Evolutionary conservation across 495 filamentous ascomycete genomes (phyloP).

Genomic region (Chaetomidium leptoderma): DNA sequence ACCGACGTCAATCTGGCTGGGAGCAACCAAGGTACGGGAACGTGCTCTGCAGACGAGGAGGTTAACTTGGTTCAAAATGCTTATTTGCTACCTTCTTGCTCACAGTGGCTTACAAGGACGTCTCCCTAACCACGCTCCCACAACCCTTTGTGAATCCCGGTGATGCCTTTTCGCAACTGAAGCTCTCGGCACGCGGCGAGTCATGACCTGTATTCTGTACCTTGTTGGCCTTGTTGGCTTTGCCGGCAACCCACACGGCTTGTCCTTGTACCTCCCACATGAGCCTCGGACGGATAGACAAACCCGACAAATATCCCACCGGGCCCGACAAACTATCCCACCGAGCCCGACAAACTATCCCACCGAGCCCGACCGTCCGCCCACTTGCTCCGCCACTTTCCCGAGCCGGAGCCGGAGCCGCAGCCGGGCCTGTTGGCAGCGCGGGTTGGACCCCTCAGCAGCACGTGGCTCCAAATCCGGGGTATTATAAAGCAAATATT

Average conservation of each 20-base stretch:
- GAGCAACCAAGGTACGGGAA: slow-evolving; percentile 4
- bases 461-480: too few relatives aligned
- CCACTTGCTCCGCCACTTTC: neutral
- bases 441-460: too few relatives aligned
- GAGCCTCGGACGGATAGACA: neutral
- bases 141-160: slow-evolving; percentile 25
- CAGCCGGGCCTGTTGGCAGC: too few relatives aligned
- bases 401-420: too few relatives aligned
- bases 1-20: slow-evolving; percentile 3
- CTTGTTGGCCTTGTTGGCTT: neutral
- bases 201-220: neutral
- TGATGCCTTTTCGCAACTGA: slow-evolving; percentile 15
- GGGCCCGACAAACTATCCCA: too few relatives aligned
- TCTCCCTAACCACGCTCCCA: slow-evolving; percentile 11
- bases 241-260: too few relatives aligned
- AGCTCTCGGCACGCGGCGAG: neutral
- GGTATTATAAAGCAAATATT: too few relatives aligned
- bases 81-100: slow-evolving; percentile 1
- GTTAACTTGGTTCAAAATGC: neutral
- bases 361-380: neutral
- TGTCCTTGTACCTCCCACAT: neutral
- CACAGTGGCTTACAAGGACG: slow-evolving; percentile 9
- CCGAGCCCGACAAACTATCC: too few relatives aligned
- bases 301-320: too few relatives aligned
- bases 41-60: neutral